Evolutionary conservation across 2,329 filamentous ascomycete genomes (phyloP).

Genomic region (Fusarium albosuccineum): DNA sequence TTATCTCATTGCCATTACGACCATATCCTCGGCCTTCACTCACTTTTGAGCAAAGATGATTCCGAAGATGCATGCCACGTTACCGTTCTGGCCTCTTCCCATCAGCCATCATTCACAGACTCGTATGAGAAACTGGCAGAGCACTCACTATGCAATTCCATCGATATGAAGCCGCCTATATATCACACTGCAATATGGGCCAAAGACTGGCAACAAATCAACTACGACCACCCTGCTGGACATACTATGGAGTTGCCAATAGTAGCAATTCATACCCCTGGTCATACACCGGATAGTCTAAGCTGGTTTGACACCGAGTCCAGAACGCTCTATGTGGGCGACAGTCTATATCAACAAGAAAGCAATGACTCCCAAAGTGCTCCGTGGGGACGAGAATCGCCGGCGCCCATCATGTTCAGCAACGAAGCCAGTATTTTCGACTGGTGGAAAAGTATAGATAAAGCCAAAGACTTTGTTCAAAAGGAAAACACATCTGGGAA

Average conservation of each 20-base stretch:
- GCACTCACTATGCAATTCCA: constrained; percentile 1
- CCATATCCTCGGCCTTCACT: constrained; percentile 3
- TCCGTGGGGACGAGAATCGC: not conserved
- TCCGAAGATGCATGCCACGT: not conserved
- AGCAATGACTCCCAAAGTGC: not conserved
- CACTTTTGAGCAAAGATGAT: not conserved
- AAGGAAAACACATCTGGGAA: not conserved
- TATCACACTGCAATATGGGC: constrained; percentile 4
- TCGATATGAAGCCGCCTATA: not conserved
- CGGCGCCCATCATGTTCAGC: constrained; percentile 4
- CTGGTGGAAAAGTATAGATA: constrained; percentile 9
- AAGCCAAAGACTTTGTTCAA: not conserved
- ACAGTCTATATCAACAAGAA: constrained; percentile 5
- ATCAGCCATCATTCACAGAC: constrained; percentile 1
- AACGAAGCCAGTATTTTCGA: constrained; percentile 4
- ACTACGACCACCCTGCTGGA: not conserved
- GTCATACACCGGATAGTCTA: constrained; percentile 5
- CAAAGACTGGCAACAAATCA: not conserved
- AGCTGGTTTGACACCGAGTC: constrained; percentile 5
- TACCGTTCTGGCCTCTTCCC: not conserved
- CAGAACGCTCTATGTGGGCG: constrained; percentile 3
- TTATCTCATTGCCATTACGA: constrained; percentile 8
- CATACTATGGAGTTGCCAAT: not conserved
- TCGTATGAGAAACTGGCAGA: constrained; percentile 3
- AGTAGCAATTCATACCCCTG: constrained; percentile 4